A percentile compares a stretch with the other conserved stretches of the same genome.
These are phyloP conservation scores for Tilletia walkeri DNA, from an alignment of 1,284 basidiomycete species.

Conservation along the genomic window DNA sequence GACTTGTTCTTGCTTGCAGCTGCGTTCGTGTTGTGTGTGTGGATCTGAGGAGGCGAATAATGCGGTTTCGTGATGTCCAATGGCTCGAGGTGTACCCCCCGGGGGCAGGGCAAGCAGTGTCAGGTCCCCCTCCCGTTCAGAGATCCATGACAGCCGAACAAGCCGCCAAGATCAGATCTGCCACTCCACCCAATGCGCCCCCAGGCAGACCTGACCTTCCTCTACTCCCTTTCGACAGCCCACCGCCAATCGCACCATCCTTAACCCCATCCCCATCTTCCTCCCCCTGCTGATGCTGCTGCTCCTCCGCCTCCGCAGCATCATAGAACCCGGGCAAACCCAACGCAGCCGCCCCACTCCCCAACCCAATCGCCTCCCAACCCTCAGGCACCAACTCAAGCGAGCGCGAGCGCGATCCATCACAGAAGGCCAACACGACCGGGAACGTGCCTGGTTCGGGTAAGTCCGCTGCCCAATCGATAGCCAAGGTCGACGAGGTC, in stretches of 20 bases:
- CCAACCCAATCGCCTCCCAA: slow-evolving; percentile 32
- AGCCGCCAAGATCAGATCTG: slow-evolving; percentile 36
- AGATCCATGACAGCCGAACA: slow-evolving; percentile 39
- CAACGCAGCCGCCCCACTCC: background rate
- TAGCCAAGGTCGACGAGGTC: background rate
- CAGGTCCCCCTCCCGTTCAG: slow-evolving; percentile 14
- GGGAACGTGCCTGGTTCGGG: slow-evolving; percentile 37
- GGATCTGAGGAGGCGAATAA: too few species aligned
- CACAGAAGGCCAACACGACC: slow-evolving; percentile 39
- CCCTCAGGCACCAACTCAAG: slow-evolving; percentile 40
- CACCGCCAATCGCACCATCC: background rate
- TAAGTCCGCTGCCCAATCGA: slow-evolving; percentile 21
- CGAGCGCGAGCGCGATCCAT: slow-evolving; percentile 23
- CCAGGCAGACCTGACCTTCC: background rate
- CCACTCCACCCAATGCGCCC: slow-evolving; percentile 31
- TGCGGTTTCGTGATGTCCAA: too few species aligned
- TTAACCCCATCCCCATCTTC: background rate
- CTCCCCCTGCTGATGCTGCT: background rate
- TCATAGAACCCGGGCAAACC: background rate
- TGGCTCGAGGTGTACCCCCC: background rate
- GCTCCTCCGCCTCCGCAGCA: slow-evolving; percentile 17
- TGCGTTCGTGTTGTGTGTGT: background rate
- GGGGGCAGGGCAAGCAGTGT: background rate
- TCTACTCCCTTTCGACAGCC: background rate
- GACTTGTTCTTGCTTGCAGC: background rate